Evolutionary conservation across 768 basidiomycete species (phyloP), one percentile per base, ranked within the genome.

Genomic region (Coprinopsis sp.): DNA sequence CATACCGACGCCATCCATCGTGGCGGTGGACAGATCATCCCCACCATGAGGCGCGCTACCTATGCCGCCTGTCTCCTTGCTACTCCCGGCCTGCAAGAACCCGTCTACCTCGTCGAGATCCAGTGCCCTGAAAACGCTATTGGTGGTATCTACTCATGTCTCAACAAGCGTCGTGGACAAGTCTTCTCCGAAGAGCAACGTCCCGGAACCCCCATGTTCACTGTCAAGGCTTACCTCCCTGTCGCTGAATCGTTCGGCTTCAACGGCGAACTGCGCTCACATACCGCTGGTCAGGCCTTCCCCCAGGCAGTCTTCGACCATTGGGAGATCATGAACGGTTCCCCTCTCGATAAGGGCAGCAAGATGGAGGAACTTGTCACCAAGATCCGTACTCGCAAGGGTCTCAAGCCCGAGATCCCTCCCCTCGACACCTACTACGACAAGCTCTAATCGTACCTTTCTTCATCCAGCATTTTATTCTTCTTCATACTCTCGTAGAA

Each of bases 1-100:
- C 96, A 99, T 70, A 77, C 96, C 63, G 95, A 99, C 78, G 94
- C 95, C 54, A 98, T 99, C 65, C 96, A 99, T 71, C 89, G 95
- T 76, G 95, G 96, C 67, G 94, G 94, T 75, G 95, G 95, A 69
- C 91, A 99, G 69, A 79, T 98, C 61, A 97, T 99, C 68, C 95
- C 95, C 47, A 94, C 91, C 30, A 91, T 87, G 70, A 87, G 96
- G 71, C 90, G 96, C 64, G 95, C 85, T 55, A 88, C 86, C 63
- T 98, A 98, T 69, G 95, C 96, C 52, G 92, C 95, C 43, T 89
- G 91, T 67, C 65, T 98, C 56, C 83, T 99, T 57, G 93, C 94
- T 51, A 77, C 77, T 10, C 96, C 96, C 33, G 78, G 79, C 70
- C 79, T 99, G 51, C 95, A 97, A 65, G 96, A 99, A 69, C 96